Percentiles rank a stretch among this genome's conserved stretches.
Evolutionary conservation across 768 basidiomycete species (phyloP).

Genomic region (Lyophyllum atratum): DNA sequence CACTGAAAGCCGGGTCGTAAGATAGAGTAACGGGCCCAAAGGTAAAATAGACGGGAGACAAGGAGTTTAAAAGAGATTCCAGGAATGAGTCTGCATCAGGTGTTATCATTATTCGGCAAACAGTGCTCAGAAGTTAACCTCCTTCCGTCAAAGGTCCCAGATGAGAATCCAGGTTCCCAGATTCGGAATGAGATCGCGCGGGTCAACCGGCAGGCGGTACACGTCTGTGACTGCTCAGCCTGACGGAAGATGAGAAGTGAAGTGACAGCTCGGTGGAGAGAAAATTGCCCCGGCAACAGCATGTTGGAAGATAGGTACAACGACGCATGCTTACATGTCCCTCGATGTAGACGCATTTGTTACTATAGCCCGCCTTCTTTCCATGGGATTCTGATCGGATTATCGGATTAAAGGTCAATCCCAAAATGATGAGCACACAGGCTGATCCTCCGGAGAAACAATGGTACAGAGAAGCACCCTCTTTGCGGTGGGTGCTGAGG

Average conservation of each 20-base stretch:
- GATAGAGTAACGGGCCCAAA: constrained; percentile 34
- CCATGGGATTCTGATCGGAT: constrained; percentile 33
- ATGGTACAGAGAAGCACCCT: constrained; percentile 16
- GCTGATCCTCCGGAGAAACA: constrained; percentile 24
- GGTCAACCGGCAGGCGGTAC: constrained; percentile 27
- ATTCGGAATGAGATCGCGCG: constrained; percentile 31
- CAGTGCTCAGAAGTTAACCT: constrained; percentile 26
- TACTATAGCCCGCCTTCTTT: constrained; percentile 26
- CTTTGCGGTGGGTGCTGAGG: constrained; percentile 4
- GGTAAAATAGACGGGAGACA: constrained; percentile 23
- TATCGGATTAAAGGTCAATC: constrained; percentile 20
- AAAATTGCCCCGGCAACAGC: constrained; percentile 27
- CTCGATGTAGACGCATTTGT: constrained; percentile 23
- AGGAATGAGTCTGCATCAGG: constrained; percentile 27
- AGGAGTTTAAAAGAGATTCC: constrained; percentile 42
- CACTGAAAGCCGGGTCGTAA: constrained; percentile 33
- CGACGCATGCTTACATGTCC: constrained; percentile 18
- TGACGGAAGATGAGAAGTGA: constrained; percentile 21
- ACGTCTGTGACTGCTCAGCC: constrained; percentile 13
- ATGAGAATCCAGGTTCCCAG: constrained; percentile 26
- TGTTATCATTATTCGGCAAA: constrained; percentile 34
- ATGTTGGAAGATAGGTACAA: constrained; percentile 23
- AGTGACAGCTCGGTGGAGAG: constrained; percentile 21
- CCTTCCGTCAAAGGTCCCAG: constrained; percentile 20
- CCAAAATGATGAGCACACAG: constrained; percentile 20